Percentiles rank a stretch among this genome's conserved stretches.
phyloP scores from a whole-genome alignment of 2,329 filamentous ascomycete genomes.

The Trichophyton verrucosum region DNA sequence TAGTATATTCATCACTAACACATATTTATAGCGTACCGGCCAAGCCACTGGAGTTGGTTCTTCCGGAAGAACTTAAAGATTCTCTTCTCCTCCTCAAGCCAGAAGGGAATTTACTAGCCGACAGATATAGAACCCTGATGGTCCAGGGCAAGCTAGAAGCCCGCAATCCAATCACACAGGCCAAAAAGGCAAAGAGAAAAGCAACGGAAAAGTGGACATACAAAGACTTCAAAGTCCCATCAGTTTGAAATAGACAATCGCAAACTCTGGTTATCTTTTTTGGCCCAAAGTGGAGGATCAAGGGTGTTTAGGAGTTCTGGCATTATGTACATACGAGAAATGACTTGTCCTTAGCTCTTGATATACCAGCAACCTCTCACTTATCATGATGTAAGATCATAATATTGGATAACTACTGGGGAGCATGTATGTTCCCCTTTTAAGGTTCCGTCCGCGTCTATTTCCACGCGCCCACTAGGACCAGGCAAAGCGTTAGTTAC shows the following conservation, averaged over 20 bases:
- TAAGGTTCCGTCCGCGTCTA: not conserved
- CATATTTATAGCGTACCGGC: constrained; percentile 43
- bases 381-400: too few relatives aligned
- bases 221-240: constrained; percentile 68
- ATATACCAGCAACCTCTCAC: too few relatives aligned
- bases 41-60: constrained; percentile 64
- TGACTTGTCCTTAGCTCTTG: not conserved
- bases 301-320: not conserved
- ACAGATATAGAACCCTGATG: constrained; percentile 79
- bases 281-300: not conserved
- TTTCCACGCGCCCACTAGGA: not conserved
- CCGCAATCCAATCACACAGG: constrained; percentile 63
- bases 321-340: not conserved
- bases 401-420: too few relatives aligned
- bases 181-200: constrained; percentile 69
- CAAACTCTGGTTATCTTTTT: not conserved
- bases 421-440: too few relatives aligned
- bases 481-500: not conserved
- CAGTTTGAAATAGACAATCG: not conserved
- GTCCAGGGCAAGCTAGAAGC: constrained; percentile 81
- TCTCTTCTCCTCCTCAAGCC: constrained; percentile 73
- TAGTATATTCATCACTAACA: constrained; percentile 1
- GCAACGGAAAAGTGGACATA: constrained; percentile 93
- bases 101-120: constrained; percentile 88
- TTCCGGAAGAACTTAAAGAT: constrained; percentile 73